Evolutionary conservation across 1,284 basidiomycete species (phyloP).

Genomic region (Phellinidium pouzarii): DNA sequence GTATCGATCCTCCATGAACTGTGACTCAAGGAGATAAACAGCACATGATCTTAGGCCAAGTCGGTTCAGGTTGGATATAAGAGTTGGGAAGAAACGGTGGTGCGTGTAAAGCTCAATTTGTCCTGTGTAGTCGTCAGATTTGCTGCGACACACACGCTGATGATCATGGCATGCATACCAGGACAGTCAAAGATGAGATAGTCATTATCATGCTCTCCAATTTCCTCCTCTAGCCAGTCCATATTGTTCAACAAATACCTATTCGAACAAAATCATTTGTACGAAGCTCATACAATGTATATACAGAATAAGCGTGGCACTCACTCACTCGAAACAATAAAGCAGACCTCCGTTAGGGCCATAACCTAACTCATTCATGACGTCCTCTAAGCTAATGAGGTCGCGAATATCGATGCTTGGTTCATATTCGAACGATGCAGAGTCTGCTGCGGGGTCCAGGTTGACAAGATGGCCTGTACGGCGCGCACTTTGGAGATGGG

Average conservation of each 20-base stretch:
- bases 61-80: slow-evolving; percentile 67
- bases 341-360: slow-evolving; percentile 97
- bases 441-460: slow-evolving; percentile 91
- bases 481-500: slow-evolving; percentile 81
- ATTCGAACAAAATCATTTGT: slow-evolving; percentile 10
- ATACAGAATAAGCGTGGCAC: slow-evolving; percentile 28
- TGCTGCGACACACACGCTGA: not conserved
- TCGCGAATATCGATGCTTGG: slow-evolving; percentile 95
- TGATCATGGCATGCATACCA: slow-evolving; percentile 41
- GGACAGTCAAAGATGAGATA: slow-evolving; percentile 98
- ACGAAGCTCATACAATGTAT: not conserved
- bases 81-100: slow-evolving; percentile 89
- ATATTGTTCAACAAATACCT: slow-evolving; percentile 96
- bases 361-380: slow-evolving; percentile 93
- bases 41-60: slow-evolving; percentile 77
- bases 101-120: slow-evolving; percentile 99
- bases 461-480: slow-evolving; percentile 93
- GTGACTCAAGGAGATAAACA: slow-evolving; percentile 92
- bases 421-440: slow-evolving; percentile 83
- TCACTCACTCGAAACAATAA: slow-evolving; percentile 98
- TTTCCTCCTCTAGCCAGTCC: slow-evolving; percentile 98
- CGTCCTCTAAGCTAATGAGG: slow-evolving; percentile 89
- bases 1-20: slow-evolving; percentile 98
- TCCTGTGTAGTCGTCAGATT: slow-evolving; percentile 39
- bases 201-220: slow-evolving; percentile 93